Conservation (phyloP, 169 alveolate species). For the Perkinsus olseni region DNA sequence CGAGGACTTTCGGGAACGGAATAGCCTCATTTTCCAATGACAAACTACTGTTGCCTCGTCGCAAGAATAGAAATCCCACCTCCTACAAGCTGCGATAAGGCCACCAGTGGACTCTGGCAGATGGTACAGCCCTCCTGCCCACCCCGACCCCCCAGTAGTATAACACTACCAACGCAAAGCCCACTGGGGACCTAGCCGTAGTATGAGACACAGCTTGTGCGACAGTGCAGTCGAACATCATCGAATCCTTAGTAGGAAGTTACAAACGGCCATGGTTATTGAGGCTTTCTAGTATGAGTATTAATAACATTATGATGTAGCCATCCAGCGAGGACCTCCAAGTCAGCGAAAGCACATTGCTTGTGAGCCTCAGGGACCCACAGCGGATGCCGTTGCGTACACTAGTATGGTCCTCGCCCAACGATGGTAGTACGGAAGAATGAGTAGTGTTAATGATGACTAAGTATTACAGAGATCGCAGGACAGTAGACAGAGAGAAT, state of each 20-base stretch:
- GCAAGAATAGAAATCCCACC: no score
- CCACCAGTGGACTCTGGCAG: no score
- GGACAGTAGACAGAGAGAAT: neutral
- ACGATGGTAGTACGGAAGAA: neutral
- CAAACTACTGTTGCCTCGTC: neutral
- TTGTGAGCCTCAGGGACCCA: slow-evolving; percentile 1
- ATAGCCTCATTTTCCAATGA: neutral
- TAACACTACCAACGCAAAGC: neutral
- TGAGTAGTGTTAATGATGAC: neutral
- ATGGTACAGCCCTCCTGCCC: no score
- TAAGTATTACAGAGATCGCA: neutral
- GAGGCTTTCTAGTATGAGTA: neutral
- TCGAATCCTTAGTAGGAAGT: neutral
- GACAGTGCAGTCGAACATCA: neutral
- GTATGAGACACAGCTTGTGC: neutral
- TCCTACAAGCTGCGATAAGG: no score
- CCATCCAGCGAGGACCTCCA: neutral
- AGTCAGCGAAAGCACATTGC: slow-evolving; percentile 3
- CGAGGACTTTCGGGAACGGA: neutral
- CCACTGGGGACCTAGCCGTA: neutral
- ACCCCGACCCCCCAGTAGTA: neutral
- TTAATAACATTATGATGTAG: neutral
- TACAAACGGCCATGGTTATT: neutral
- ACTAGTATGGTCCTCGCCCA: neutral
- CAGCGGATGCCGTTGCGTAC: slow-evolving; percentile 6